phyloP scores from a whole-genome alignment of 2,329 filamentous ascomycete genomes.

The Hymenotorrendiella dingleyae region DNA sequence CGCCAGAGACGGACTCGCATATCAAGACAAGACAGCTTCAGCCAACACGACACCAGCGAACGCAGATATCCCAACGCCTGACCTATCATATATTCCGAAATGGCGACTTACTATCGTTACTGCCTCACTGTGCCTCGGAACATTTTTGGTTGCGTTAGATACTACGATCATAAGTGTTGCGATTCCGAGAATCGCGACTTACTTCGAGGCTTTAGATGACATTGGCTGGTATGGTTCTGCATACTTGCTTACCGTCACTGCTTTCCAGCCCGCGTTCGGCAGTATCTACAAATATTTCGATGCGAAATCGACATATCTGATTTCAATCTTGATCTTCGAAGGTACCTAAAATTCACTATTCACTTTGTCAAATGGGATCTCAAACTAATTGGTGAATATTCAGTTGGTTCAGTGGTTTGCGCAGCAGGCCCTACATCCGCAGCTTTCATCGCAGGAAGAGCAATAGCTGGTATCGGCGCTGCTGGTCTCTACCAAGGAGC shows the following conservation, averaged over 20 bases:
- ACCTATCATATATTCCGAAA: no score
- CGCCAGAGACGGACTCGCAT: no score
- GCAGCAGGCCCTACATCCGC: conserved; percentile 38
- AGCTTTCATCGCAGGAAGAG: conserved; percentile 40
- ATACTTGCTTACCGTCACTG: background rate
- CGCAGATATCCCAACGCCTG: no score
- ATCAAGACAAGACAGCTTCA: no score
- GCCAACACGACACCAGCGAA: no score
- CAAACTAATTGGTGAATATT: background rate
- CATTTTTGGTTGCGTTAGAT: background rate
- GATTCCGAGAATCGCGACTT: background rate
- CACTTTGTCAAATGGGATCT: background rate
- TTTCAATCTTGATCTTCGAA: background rate
- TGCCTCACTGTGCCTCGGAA: background rate
- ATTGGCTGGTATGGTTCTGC: background rate
- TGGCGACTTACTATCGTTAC: background rate
- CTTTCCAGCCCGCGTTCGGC: background rate
- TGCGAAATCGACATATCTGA: background rate
- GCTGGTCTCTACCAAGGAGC: conserved; percentile 43
- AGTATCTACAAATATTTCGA: background rate
- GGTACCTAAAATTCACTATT: background rate
- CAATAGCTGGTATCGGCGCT: conserved; percentile 43
- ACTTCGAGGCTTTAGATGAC: background rate
- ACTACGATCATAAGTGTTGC: background rate
- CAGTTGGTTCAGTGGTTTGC: conserved; percentile 39